Evolutionary conservation across 495 filamentous ascomycete species (phyloP).

Genomic region (Trichoderma gamsii): DNA sequence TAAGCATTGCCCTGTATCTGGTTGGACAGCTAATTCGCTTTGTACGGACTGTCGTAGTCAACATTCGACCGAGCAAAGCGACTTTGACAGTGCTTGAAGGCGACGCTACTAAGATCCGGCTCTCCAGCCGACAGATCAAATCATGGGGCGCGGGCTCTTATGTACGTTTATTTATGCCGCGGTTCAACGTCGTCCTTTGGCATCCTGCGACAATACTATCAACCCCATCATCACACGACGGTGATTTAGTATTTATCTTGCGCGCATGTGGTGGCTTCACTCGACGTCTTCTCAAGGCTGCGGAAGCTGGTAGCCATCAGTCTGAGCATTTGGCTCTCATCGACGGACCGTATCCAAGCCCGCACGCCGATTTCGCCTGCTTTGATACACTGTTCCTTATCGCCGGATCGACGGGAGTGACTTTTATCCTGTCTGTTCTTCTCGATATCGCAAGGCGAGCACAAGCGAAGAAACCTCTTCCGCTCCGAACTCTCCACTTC

Average conservation of each 20-base stretch:
- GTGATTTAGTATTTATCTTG: not conserved
- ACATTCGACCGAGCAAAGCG: slow-evolving; percentile 5
- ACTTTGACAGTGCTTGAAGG: not conserved
- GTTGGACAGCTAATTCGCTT: not conserved
- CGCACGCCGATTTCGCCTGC: slow-evolving; percentile 3
- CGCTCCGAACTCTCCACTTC: not conserved
- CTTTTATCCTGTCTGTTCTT: not conserved
- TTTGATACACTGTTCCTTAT: not conserved
- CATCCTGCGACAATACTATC: not conserved
- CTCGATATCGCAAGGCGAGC: not conserved
- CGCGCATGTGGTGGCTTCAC: slow-evolving; percentile 3
- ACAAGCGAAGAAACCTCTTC: not conserved
- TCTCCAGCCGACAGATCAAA: not conserved
- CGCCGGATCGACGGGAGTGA: not conserved
- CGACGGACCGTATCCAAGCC: not conserved
- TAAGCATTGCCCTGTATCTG: not conserved
- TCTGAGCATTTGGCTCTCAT: not conserved
- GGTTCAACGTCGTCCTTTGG: not conserved
- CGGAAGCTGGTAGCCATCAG: not conserved
- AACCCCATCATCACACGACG: not conserved
- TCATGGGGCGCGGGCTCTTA: not conserved
- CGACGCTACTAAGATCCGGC: not conserved
- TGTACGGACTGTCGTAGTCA: not conserved
- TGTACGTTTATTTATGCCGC: not conserved
- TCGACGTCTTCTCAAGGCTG: not conserved